A percentile compares a stretch with the other conserved stretches of the same genome.
Evolutionary conservation across 345 rosid genomes (phyloP).

Genomic region (Dipteronia dyeriana): DNA sequence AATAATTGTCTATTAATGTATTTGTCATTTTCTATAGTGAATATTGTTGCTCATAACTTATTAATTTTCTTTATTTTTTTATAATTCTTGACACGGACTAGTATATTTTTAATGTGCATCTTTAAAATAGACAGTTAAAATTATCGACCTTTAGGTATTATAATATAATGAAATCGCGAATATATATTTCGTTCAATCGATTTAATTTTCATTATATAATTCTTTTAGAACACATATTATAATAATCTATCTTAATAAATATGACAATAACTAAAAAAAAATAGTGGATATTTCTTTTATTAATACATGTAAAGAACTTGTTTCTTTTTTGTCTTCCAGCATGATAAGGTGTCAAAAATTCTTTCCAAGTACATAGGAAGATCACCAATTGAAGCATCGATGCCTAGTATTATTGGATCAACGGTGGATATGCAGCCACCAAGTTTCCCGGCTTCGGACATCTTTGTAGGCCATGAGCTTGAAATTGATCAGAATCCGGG

Average conservation of each 20-base stretch:
- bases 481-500: conserved; percentile 17
- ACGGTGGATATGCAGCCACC: conserved; percentile 6
- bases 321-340: conserved; percentile 33
- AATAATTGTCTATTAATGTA: no score
- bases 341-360: conserved; percentile 32
- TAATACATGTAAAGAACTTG: background rate
- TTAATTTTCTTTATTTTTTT: no score
- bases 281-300: background rate
- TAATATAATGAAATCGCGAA: no score
- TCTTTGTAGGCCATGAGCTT: background rate
- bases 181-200: no score
- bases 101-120: no score
- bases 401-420: conserved; percentile 12
- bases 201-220: no score
- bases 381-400: conserved; percentile 19
- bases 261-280: background rate
- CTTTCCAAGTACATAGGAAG: conserved; percentile 42
- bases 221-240: no score
- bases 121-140: no score
- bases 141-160: no score
- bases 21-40: no score
- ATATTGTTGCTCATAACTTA: no score
- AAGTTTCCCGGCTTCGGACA: conserved; percentile 3
- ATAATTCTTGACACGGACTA: no score
- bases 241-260: background rate